These are phyloP conservation scores for Phytophthora nicotianae DNA, from an alignment of 352 stramenopile genomes.

Conservation along the genomic window DNA sequence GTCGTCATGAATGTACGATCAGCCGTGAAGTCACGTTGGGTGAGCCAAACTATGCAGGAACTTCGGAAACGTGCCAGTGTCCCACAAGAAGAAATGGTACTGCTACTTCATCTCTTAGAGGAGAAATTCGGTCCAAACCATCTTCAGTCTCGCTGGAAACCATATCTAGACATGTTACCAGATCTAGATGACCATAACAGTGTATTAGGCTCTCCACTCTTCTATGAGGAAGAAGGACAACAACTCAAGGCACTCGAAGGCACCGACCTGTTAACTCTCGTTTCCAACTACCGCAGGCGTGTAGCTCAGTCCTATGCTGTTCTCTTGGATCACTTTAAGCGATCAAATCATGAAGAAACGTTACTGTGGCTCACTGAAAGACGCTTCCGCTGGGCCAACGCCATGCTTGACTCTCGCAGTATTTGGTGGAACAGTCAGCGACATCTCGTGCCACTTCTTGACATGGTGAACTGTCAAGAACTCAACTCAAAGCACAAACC, in stretches of 20 bases:
- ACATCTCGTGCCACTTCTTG: conserved; percentile 93
- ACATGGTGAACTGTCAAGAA: conserved; percentile 93
- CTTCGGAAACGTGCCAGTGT: conserved; percentile 40
- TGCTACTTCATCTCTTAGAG: conserved; percentile 84
- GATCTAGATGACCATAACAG: conserved; percentile 17
- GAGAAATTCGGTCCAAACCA: conserved; percentile 70
- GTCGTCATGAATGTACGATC: conserved; percentile 76
- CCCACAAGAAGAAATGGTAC: conserved; percentile 34
- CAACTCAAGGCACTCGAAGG: conserved; percentile 61
- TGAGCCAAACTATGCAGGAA: conserved; percentile 38
- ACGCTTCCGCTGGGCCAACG: conserved; percentile 81
- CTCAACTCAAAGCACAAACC: conserved; percentile 43
- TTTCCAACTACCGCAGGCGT: conserved; percentile 45
- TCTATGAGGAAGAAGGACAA: conserved; percentile 45
- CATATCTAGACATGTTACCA: conserved; percentile 90
- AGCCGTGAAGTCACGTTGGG: conserved; percentile 49
- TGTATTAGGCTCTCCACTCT: conserved; percentile 48
- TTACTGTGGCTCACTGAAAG: conserved; percentile 56
- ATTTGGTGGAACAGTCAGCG: conserved; percentile 94
- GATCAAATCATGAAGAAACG: neutral
- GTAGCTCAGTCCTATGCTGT: conserved; percentile 18
- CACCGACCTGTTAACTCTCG: conserved; percentile 44
- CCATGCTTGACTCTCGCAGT: conserved; percentile 89
- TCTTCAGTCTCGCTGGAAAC: conserved; percentile 64
- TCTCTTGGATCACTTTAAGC: conserved; percentile 16